Evolutionary conservation across 805 yeast species (phyloP), one percentile per base, ranked within the genome.

Genomic region (Kodamaea hsintzibuensis): DNA sequence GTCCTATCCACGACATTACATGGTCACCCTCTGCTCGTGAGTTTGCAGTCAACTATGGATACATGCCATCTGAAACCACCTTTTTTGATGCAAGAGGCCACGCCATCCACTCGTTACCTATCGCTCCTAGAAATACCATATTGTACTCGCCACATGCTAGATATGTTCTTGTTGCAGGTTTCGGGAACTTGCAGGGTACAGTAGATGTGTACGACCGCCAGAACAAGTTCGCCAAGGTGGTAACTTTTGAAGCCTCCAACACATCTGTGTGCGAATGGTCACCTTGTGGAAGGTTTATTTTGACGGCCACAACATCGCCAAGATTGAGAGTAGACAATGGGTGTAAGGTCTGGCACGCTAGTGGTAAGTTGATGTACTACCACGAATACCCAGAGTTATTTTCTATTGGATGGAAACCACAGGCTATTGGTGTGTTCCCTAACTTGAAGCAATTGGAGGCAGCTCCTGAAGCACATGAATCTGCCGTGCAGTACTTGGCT

Each of bases 261-360:
- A 91, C 98, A 13, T 87, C 96, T n/a, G 96, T 88, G 45, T 93
- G 97, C 70, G 90, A 89, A 69, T 95, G 99, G 99, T 86, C 96
- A 1, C 99, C 99, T 8, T 96, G 95, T 72, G 98, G 99, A 39
- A 85, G 95, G 65, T 91, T 81, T 66, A 84, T 95, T 54, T 75
- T 95, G 70, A 93, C 98, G 13, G 98, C 99, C 16, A 96, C 98
- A 4, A 95, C 98, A 0, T 85, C 97, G 17, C 99, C 99, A 59
- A 82, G 99, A 63, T 82, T 95, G 62, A 85, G 99, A 66, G 99
- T 95, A 42, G 99, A 96, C 73, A 95, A 95, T 69, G 93, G 98
- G 56, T 85, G 88, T 62, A 89, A 90, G 71, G 79, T 95, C 63
- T 95, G 98, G 97, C 96, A 95, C 70, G 91, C 85, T 52, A 78